Percentiles rank a stretch among this genome's conserved stretches.
Evolutionary conservation across 2,329 filamentous ascomycete genomes (phyloP).

Genomic region (Aspergillus pseudonomiae): DNA sequence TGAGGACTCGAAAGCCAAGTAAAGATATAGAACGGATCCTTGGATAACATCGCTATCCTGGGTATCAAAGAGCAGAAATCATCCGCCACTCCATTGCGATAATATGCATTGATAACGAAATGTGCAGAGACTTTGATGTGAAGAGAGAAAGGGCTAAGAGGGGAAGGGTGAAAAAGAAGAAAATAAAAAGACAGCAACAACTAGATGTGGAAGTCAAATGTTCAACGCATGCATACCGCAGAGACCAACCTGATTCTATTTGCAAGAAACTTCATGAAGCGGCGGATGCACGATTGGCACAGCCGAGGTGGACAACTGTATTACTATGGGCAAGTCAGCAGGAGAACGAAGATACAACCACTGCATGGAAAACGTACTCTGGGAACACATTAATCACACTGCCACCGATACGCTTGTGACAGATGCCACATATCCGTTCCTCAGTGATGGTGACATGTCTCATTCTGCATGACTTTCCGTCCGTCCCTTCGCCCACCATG

Average conservation of each 20-base stretch:
- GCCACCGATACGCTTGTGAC: constrained; percentile 87
- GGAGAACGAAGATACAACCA: not conserved
- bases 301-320: constrained; percentile 78
- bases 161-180: constrained; percentile 24
- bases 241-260: constrained; percentile 15
- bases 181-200: constrained; percentile 15
- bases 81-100: constrained; percentile 23
- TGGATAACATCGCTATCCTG: constrained; percentile 32
- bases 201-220: not conserved
- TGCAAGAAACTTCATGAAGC: constrained; percentile 25
- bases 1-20: constrained; percentile 1
- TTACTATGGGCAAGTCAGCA: constrained; percentile 41
- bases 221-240: constrained; percentile 9
- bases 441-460: constrained; percentile 79
- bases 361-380: constrained; percentile 59
- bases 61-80: constrained; percentile 41
- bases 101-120: constrained; percentile 12
- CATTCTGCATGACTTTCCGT: constrained; percentile 58
- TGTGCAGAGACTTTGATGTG: constrained; percentile 6
- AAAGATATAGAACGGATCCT: constrained; percentile 20
- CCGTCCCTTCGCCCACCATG: constrained; percentile 68
- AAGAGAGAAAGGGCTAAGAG: constrained; percentile 21
- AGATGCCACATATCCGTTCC: constrained; percentile 87
- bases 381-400: constrained; percentile 90
- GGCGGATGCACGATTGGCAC: constrained; percentile 56